Conservation (phyloP, 2,329 filamentous ascomycete species). For the Fusarium hostae region DNA sequence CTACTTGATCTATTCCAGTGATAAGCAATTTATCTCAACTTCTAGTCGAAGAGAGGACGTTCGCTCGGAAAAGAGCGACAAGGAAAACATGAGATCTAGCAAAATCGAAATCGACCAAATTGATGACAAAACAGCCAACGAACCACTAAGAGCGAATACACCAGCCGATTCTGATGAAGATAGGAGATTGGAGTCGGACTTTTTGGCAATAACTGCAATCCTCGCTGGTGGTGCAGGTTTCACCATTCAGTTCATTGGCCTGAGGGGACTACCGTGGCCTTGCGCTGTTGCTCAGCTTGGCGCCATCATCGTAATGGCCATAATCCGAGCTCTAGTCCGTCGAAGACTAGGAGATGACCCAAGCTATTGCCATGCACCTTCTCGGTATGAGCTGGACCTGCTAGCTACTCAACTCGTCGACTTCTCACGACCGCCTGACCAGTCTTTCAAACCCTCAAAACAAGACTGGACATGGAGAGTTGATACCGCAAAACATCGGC, state of each 20-base stretch:
- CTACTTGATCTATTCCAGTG: neutral
- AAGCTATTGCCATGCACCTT: neutral
- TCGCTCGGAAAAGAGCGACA: rapidly evolving
- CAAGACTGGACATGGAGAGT: neutral
- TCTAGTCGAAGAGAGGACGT: neutral
- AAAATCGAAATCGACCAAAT: neutral
- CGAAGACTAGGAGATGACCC: neutral
- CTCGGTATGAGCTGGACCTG: neutral
- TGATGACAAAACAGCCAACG: neutral
- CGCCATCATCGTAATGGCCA: neutral
- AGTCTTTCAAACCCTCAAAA: neutral
- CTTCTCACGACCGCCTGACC: rapidly evolving
- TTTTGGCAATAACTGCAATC: neutral
- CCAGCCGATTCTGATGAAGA: neutral
- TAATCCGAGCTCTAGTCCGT: neutral
- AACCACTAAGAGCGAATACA: neutral
- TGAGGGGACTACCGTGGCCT: neutral
- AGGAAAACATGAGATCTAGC: neutral
- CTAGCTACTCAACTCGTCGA: neutral
- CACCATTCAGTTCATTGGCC: neutral
- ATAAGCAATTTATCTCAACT: neutral
- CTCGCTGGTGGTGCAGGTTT: neutral
- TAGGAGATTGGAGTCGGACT: neutral
- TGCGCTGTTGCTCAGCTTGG: neutral
- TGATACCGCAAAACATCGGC: neutral